A percentile compares a stretch with the other conserved stretches of the same genome.
Conservation (phyloP, 345 rosid genomes). For the Hibiscus trionum region DNA sequence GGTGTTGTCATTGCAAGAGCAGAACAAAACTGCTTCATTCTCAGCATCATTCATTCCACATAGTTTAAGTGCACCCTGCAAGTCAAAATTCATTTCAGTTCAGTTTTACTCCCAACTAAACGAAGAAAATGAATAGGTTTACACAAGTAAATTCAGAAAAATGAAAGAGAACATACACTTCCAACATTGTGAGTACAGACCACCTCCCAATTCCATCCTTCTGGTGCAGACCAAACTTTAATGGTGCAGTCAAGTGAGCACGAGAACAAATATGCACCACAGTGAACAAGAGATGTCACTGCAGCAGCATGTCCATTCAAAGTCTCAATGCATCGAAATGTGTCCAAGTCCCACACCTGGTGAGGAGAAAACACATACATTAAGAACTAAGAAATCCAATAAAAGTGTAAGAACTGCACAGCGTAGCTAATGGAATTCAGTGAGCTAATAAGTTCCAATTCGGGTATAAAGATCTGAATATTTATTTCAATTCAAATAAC, state of each 20-base stretch:
- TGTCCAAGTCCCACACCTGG: slow-evolving; percentile 10
- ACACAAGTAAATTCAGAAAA: neutral
- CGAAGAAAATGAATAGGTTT: neutral
- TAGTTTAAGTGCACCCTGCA: neutral
- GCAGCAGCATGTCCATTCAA: slow-evolving; percentile 12
- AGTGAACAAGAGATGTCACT: slow-evolving; percentile 18
- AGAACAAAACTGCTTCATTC: neutral
- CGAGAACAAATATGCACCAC: neutral
- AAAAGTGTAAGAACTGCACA: neutral
- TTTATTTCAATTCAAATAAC: neutral
- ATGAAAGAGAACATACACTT: neutral
- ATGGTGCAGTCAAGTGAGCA: neutral
- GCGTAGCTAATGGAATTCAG: neutral
- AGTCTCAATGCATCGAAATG: neutral
- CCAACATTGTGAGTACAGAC: neutral
- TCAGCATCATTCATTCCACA: slow-evolving; percentile 2
- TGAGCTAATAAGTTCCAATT: neutral
- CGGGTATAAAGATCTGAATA: neutral
- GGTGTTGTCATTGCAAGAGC: neutral
- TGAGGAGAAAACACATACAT: neutral
- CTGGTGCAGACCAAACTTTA: neutral
- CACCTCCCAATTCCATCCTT: neutral
- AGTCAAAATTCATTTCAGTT: neutral
- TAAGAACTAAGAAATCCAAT: neutral
- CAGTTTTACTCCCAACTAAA: neutral